phyloP scores from a whole-genome alignment of 306 rosid species.

The Aeschynomene evenia region DNA sequence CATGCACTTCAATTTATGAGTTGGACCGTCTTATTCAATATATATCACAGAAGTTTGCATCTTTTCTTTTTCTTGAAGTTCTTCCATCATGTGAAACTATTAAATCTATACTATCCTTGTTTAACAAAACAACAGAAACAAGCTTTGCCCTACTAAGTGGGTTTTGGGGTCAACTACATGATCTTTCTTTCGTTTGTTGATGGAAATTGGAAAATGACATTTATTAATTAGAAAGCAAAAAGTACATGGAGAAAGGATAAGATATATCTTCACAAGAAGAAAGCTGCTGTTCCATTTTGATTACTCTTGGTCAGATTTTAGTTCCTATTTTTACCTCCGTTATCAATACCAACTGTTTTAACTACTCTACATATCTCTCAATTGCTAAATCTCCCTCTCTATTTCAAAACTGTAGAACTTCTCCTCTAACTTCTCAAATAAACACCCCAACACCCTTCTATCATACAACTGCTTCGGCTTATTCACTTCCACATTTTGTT shows the following conservation, averaged over 20 bases:
- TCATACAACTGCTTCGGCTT: not conserved
- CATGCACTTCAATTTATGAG: constrained; percentile 15
- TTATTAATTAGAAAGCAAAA: not conserved
- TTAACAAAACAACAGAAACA: not conserved
- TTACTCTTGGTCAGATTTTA: not conserved
- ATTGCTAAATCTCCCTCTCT: not conserved
- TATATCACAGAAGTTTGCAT: not conserved
- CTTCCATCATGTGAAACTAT: not conserved
- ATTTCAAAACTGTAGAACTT: not conserved
- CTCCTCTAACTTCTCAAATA: not conserved
- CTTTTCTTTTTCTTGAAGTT: constrained; percentile 8
- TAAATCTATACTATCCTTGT: not conserved
- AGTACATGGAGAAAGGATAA: not conserved
- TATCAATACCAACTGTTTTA: not conserved
- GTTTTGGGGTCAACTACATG: not conserved
- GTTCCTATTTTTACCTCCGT: not conserved
- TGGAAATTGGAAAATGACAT: not conserved
- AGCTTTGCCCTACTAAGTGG: not conserved
- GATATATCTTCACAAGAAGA: not conserved
- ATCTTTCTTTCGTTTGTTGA: not conserved
- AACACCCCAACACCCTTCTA: not conserved
- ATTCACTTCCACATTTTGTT: not conserved
- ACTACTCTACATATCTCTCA: not conserved
- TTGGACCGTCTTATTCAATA: constrained; percentile 11
- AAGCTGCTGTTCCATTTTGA: not conserved